These are phyloP conservation scores for sorghum (Sorghum bicolor) DNA, from an alignment of 176 grass and related monocot genomes.

Conservation along the genomic window Sorghum_bicolor_NCBIv3 NC_012870.2:68067501-68068000, in stretches of 20 bases:
- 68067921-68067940: conserved; percentile 14
- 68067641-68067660: not conserved
- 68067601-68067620: conserved; percentile 85
- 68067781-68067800: conserved; percentile 71
- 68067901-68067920: not conserved
- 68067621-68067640: conserved; percentile 47
- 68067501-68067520: not conserved
- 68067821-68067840: not conserved
- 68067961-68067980: not conserved
- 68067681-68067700: not conserved
- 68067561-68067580: conserved; percentile 92
- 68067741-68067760: conserved; percentile 98
- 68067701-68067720: conserved; percentile 1
- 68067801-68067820: conserved; percentile 23
- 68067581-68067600: conserved; percentile 90
- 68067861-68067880: conserved; percentile 5
- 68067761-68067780: conserved; percentile 93
- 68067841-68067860: not conserved
- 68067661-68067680: conserved; percentile 6
- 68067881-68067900: not conserved
- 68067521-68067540: conserved; percentile 2
- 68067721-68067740: conserved; percentile 67
- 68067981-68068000: conserved; percentile 1
- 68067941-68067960: not conserved
- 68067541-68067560: conserved; percentile 68